Evolutionary conservation across 768 basidiomycete genomes (phyloP), one percentile per base, ranked within the genome.

Genomic region (Tricholoma terreum): DNA sequence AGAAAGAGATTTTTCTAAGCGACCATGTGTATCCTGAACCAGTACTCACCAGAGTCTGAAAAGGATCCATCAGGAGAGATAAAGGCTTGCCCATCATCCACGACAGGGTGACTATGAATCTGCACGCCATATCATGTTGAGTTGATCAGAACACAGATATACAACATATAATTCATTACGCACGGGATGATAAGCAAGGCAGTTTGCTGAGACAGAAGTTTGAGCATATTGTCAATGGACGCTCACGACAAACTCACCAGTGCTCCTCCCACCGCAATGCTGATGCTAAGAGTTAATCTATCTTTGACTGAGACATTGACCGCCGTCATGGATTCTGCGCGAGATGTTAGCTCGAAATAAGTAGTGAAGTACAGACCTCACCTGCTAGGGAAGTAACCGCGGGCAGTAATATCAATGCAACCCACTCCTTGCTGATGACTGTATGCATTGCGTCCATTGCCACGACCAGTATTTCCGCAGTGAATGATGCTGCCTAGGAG

Each of bases 261-360:
- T 61, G 87, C 87, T 1, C 88, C 89, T 46, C 93, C 90, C 15
- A 93, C 90, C n/a, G 94, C 92, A 19, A 96, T 91, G 22, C 89
- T 87, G 55, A 97, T 77, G 65, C 90, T 91, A 6, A 97, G 80
- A 45, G 90, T 90, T 19, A 97, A 75, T 69, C 95, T 93, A 71
- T 88, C 84, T 72, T 95, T 95, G 24, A 91, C 87, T 0, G 94
- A 92, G n/a, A 92, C 90, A 35, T 87, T 92, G 59, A 97, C 82
- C 10, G 93, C 92, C 6, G 90, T 95, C 55, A 94, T 84, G 61
- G 92, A 93, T 73, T 97, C 94, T 83, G 70, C 34, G 7, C 54
- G 60, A 62, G 43, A 63, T 51, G 17, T 30, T 21, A 40, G 51
- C 7, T 10, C 9, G 3, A 36, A 31, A 22, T 63, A 52, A 35